Base-by-base conservation (phyloP, 139 green algal species). In the Chlorella sorokiniana region DNA sequence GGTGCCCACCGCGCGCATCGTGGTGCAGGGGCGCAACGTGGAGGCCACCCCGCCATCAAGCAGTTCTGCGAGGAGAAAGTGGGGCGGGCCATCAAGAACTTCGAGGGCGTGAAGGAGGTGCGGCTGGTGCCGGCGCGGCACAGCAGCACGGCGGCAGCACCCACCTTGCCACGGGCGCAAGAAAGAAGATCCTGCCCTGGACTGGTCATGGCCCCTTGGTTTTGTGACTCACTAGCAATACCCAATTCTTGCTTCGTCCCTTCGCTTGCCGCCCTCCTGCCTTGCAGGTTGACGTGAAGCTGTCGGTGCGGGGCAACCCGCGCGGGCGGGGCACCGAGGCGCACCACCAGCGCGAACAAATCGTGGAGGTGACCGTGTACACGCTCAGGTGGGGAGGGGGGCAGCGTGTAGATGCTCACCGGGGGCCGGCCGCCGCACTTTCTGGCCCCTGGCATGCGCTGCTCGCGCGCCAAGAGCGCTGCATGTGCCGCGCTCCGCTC, bases 341-440 rank as follows among this genome's bases (percentile, higher is more conserved):
- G 11, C 84, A 88, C 78, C 84, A 88, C 75, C 71, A 86, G 62
- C 80, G 84, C 14, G 80, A 94, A 74, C 92, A 81, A 41, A 81
- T 70, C 5, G 89, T 92, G 14, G 89, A 96, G 41, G 92, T 96
- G 31, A 96, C 92, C 14, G 88, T 96, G 48, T 90, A 88, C 87
- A 96, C 92, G 11, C 54, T 91, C 35, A 84, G 73, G 73, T 79
- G 73, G 33, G 48, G 45, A 27, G 29, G 18, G 25, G 4, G 31
- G 25, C 52, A 20, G 3, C 52, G 3, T 61, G 52, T 10, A n/a
- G n/a, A n/a, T n/a, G n/a, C n/a, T n/a, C n/a, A n/a, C n/a, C n/a
- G n/a, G n/a, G n/a, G n/a, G n/a, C n/a, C n/a, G n/a, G n/a, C n/a
- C n/a, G n/a, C n/a, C n/a, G n/a, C n/a, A n/a, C n/a, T n/a, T n/a